Percentiles rank a stretch among this genome's conserved stretches.
phyloP scores from a whole-genome alignment of 1,284 basidiomycete species.

The Ustilago hordei region DNA sequence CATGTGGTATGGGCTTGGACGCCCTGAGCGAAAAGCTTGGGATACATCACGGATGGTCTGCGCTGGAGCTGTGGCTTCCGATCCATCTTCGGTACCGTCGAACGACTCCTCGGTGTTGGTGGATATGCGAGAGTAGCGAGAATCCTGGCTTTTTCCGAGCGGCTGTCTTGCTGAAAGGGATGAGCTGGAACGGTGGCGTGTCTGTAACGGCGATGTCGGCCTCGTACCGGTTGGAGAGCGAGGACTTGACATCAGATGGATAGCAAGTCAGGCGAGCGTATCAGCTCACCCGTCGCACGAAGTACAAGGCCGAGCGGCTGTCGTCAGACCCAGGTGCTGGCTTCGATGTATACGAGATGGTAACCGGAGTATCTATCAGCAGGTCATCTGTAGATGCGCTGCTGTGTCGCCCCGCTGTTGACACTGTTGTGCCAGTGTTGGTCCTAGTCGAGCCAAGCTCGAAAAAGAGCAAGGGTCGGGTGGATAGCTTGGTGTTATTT shows the following conservation, averaged over 20 bases:
- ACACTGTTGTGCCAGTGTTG: neutral
- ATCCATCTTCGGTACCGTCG: constrained; percentile 37
- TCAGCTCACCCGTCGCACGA: constrained; percentile 1
- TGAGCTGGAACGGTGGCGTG: constrained; percentile 7
- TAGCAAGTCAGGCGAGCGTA: neutral
- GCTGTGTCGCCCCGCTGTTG: neutral
- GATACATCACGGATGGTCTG: constrained; percentile 56
- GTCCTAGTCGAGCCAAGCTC: too few relatives aligned
- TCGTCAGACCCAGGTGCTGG: too few relatives aligned
- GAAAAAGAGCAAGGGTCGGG: too few relatives aligned
- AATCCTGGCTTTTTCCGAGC: constrained; percentile 15
- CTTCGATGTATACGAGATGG: neutral
- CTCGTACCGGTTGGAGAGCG: constrained; percentile 9
- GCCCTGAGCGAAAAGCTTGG: constrained; percentile 44
- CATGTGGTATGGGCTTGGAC: constrained; percentile 60
- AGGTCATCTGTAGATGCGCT: neutral
- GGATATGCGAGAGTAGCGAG: constrained; percentile 25
- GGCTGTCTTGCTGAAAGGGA: constrained; percentile 10
- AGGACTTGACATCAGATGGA: constrained; percentile 20
- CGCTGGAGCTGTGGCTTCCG: constrained; percentile 43
- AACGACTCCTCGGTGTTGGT: constrained; percentile 19
- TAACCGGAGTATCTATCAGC: neutral
- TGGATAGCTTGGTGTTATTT: too few relatives aligned
- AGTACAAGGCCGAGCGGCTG: neutral
- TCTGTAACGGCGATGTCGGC: constrained; percentile 13